Evolutionary conservation across 352 stramenopile species (phyloP).

Genomic region (Phytophthora citrophthora): DNA sequence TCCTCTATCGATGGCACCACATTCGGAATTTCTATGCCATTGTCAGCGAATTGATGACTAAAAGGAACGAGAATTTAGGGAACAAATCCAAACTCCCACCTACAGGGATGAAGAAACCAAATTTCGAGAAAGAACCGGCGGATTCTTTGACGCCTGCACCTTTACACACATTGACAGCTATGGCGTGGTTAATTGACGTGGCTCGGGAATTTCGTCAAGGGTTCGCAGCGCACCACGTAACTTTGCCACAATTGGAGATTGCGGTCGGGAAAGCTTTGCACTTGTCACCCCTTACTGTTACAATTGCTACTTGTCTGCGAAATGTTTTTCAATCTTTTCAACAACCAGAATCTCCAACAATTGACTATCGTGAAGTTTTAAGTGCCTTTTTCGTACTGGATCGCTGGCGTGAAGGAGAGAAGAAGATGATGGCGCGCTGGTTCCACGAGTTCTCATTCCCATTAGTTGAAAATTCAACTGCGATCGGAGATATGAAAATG

Average conservation of each 20-base stretch:
- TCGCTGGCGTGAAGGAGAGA: conserved; percentile 52
- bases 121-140: background rate
- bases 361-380: conserved; percentile 59
- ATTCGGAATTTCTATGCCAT: conserved; percentile 58
- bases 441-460: conserved; percentile 57
- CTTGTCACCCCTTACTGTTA: conserved; percentile 12
- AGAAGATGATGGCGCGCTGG: conserved; percentile 54
- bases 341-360: conserved; percentile 22
- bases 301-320: conserved; percentile 28
- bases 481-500: conserved; percentile 32
- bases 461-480: conserved; percentile 21
- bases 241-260: conserved; percentile 51
- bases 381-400: conserved; percentile 57
- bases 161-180: conserved; percentile 24
- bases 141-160: conserved; percentile 5
- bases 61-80: conserved; percentile 1
- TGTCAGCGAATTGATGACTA: conserved; percentile 34
- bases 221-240: conserved; percentile 33
- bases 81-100: conserved; percentile 14
- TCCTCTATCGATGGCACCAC: conserved; percentile 50
- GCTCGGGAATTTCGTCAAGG: conserved; percentile 35
- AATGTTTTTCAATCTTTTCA: conserved; percentile 47
- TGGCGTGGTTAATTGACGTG: conserved; percentile 44
- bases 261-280: conserved; percentile 37
- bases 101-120: background rate